Evolutionary conservation across 106 monocot species (phyloP).

Genomic region (Allium fistulosum): DNA sequence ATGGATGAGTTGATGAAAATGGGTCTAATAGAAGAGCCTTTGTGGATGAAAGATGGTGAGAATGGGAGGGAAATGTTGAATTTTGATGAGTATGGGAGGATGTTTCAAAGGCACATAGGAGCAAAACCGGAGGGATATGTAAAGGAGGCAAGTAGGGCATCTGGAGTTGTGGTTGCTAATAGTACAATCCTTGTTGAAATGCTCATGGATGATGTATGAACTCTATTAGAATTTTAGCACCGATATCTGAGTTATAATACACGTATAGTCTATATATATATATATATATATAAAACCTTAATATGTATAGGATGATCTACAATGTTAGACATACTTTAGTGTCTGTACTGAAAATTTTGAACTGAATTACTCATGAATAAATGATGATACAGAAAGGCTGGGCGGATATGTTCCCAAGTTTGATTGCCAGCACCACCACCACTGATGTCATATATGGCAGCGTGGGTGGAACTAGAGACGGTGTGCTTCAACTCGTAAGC

Average conservation of each 20-base stretch:
- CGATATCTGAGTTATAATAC: too few relatives aligned
- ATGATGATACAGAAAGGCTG: constrained; percentile 30
- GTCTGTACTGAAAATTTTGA: too few relatives aligned
- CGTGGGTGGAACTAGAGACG: constrained; percentile 45
- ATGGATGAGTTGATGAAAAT: constrained; percentile 63
- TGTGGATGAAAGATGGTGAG: constrained; percentile 28
- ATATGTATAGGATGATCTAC: too few relatives aligned
- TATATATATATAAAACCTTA: too few relatives aligned
- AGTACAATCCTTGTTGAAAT: constrained; percentile 43
- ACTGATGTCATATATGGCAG: constrained; percentile 46
- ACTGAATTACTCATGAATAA: too few relatives aligned
- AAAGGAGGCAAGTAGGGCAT: constrained; percentile 50
- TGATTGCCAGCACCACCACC: constrained; percentile 38
- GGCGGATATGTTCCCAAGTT: constrained; percentile 52
- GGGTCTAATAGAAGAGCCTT: constrained; percentile 50
- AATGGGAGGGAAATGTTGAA: constrained; percentile 22
- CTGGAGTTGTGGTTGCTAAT: constrained; percentile 49
- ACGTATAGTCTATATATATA: too few relatives aligned
- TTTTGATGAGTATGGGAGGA: constrained; percentile 33
- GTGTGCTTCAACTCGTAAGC: constrained; percentile 49
- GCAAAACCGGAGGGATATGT: constrained; percentile 28
- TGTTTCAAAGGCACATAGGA: constrained; percentile 28
- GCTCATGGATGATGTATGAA: constrained; percentile 50
- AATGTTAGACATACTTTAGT: too few relatives aligned
- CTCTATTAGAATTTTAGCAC: too few relatives aligned